Base-by-base conservation (phyloP, 2,329 filamentous ascomycete genomes). In the Fusarium sororula region DNA sequence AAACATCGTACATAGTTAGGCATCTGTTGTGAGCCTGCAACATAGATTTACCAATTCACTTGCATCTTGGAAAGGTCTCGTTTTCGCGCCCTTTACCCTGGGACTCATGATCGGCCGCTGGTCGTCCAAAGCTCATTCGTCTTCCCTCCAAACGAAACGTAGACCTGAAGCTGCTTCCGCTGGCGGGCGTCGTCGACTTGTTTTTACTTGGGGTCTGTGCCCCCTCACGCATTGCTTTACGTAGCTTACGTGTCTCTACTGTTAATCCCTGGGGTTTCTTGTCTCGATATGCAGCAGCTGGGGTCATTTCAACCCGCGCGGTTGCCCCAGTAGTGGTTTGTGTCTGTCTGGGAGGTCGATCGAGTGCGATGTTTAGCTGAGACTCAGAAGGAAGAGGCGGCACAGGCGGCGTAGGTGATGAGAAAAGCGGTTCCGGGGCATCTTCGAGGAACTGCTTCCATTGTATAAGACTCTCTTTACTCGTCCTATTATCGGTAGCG, bases 201-300 rank as follows among this genome's bases (percentile, higher is more conserved):
- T 47, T 61, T 28, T 58, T 70, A 35, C 51, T 72, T n/a, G 72
- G 66, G 22, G 70, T 72, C 63, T 69, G 60, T 18, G 65, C 28
- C 28, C 41, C 69, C 42, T 80, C 76, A 47, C 68, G 69, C 56
- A 66, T 75, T 45, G 64, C 57, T 56, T 74, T 76, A 30, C 72
- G 78, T 26, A 73, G 72, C 63, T 73, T 76, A 30, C 59, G 65
- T 22, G 77, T 76, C 50, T 79, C 79, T 51, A 79, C 68, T 24
- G 54, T 68, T 45, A 78, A 72, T 11, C 74, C 77, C 20, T 72
- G 70, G 17, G 78, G 78, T 39, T 78, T 80, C 66, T 74, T 79
- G 35, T 58, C 53, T 51, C 73, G 79, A 70, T 75, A 76, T 24
- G 62, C 67, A 35, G 70, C 54, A n/a, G 37, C 48, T 26, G 67